Percentiles rank a stretch among this genome's conserved stretches.
These are phyloP conservation scores for Excoecaria cochinchinensis DNA, from an alignment of 345 rosid genomes.

Conservation along the genomic window DNA sequence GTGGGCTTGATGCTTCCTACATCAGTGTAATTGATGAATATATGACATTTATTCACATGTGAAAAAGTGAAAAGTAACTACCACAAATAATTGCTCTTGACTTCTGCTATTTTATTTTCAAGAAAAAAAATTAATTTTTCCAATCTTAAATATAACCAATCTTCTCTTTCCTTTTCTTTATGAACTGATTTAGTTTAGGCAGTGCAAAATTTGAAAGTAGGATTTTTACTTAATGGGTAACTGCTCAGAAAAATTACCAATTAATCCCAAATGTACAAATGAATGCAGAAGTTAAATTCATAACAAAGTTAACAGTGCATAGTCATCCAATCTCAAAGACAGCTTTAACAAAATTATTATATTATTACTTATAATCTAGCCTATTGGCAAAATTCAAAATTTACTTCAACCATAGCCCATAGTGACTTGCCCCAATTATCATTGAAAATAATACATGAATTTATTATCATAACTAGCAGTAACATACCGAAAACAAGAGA, in stretches of 20 bases:
- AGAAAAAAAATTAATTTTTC: background rate
- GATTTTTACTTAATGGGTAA: no score
- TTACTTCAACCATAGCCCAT: background rate
- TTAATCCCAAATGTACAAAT: background rate
- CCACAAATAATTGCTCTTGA: background rate
- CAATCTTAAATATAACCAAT: no score
- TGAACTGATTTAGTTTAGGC: background rate
- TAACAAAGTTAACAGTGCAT: background rate
- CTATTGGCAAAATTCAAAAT: background rate
- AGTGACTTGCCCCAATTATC: background rate
- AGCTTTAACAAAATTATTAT: background rate
- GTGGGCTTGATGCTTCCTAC: no score
- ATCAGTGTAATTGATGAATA: no score
- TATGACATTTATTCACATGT: background rate
- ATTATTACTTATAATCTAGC: constrained; percentile 4
- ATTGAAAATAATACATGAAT: background rate
- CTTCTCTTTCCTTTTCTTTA: background rate
- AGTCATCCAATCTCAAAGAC: background rate
- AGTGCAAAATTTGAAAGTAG: background rate
- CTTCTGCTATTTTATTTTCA: background rate
- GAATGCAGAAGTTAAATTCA: background rate
- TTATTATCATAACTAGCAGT: background rate
- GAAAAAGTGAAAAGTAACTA: background rate
- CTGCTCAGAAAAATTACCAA: background rate
- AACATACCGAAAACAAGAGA: constrained; percentile 61